phyloP scores from a whole-genome alignment of 2,329 filamentous ascomycete genomes.

The Fusarium sp. region DNA sequence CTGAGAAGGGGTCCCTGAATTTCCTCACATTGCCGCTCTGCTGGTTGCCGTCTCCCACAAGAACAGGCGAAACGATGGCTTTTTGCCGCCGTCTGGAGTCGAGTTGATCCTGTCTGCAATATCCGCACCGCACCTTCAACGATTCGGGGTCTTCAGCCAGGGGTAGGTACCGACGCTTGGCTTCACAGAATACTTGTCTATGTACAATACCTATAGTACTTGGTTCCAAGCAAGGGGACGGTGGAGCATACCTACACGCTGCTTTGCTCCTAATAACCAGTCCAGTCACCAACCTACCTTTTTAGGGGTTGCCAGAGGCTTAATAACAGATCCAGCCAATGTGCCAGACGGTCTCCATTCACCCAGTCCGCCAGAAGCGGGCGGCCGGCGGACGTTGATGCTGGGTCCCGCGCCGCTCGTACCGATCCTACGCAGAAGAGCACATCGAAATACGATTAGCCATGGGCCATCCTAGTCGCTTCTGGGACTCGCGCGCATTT shows the following conservation, averaged over 20 bases:
- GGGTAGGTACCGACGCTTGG: constrained; percentile 16
- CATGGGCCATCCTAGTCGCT: constrained; percentile 29
- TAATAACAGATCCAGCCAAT: constrained; percentile 22
- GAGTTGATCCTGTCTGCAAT: neutral
- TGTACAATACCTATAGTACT: constrained; percentile 13
- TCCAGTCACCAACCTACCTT: neutral
- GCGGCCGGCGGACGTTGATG: constrained; percentile 27
- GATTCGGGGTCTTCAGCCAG: constrained; percentile 34
- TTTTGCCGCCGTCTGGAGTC: constrained; percentile 8
- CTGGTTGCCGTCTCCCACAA: constrained; percentile 21
- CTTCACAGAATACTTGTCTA: constrained; percentile 36
- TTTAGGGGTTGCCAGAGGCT: constrained; percentile 24
- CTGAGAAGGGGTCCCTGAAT: constrained; percentile 34
- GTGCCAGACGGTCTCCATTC: constrained; percentile 20
- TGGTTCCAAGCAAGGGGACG: constrained; percentile 29
- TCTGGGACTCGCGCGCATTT: constrained; percentile 27
- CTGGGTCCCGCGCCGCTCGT: constrained; percentile 16
- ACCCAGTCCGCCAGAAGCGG: neutral
- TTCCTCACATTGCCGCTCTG: constrained; percentile 26
- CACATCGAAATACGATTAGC: constrained; percentile 37
- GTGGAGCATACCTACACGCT: constrained; percentile 5
- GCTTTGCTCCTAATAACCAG: neutral
- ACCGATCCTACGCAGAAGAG: constrained; percentile 16
- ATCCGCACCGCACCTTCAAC: constrained; percentile 7
- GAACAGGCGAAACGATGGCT: constrained; percentile 15